Percentiles rank a stretch among this genome's conserved stretches.
Evolutionary conservation across 495 filamentous ascomycete species (phyloP).

Genomic region (Podospora comata): DNA sequence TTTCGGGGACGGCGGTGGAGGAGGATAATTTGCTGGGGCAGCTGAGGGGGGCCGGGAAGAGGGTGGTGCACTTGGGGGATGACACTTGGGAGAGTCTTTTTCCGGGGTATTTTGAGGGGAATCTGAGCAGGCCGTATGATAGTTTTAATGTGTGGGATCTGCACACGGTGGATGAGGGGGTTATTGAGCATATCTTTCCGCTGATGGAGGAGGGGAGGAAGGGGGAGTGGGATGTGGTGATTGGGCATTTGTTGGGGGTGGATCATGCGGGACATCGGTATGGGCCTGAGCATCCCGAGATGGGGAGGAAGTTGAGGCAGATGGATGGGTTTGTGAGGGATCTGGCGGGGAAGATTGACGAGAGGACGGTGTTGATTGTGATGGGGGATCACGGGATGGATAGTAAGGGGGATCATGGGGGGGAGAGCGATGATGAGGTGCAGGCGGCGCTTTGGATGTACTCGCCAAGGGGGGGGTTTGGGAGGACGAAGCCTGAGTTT

Average conservation of each 20-base stretch:
- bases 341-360: conserved; percentile 69
- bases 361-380: conserved; percentile 83
- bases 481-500: conserved; percentile 62
- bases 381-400: conserved; percentile 99
- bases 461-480: conserved; percentile 78
- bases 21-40: conserved; percentile 94
- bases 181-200: conserved; percentile 88
- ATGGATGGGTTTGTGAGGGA: conserved; percentile 80
- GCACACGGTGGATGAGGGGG: conserved; percentile 94
- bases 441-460: conserved; percentile 98
- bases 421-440: conserved; percentile 92
- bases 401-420: conserved; percentile 91
- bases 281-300: conserved; percentile 87
- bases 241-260: conserved; percentile 92
- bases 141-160: conserved; percentile 98
- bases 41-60: conserved; percentile 73
- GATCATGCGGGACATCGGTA: conserved; percentile 97
- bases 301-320: conserved; percentile 83
- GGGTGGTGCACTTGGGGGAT: conserved; percentile 87
- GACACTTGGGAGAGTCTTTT: conserved; percentile 95
- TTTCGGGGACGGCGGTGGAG: conserved; percentile 93
- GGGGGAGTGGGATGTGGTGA: conserved; percentile 81
- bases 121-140: conserved; percentile 82
- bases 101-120: conserved; percentile 82
- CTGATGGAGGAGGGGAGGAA: conserved; percentile 57